Conservation (phyloP, 306 rosid species). For the Hippophae gyantsensis region DNA sequence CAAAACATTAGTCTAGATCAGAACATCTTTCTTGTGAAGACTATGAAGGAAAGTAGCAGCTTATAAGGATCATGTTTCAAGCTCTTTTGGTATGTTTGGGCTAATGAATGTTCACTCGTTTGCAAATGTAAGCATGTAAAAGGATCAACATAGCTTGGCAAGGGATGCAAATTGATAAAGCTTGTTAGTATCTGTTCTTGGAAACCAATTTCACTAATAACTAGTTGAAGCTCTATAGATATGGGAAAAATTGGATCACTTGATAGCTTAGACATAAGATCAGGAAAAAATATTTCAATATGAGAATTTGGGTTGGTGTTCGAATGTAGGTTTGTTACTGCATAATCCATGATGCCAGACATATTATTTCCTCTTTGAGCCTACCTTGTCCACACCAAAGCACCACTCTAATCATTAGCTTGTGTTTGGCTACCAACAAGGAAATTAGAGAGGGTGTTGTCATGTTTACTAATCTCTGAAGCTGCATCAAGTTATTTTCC, state of each 20-base stretch:
- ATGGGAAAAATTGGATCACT: slow-evolving; percentile 22
- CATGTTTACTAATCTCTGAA: slow-evolving; percentile 13
- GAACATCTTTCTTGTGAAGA: no score
- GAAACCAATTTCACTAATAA: slow-evolving; percentile 21
- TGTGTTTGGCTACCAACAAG: slow-evolving; percentile 21
- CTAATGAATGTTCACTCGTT: slow-evolving; percentile 17
- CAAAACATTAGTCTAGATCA: no score
- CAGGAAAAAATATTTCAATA: slow-evolving; percentile 18
- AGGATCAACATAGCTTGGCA: slow-evolving; percentile 23
- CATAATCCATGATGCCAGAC: slow-evolving; percentile 23
- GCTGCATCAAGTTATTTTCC: slow-evolving; percentile 16
- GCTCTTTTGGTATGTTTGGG: slow-evolving; percentile 2
- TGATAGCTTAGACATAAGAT: slow-evolving; percentile 29
- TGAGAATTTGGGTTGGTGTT: slow-evolving; percentile 20
- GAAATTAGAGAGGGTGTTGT: slow-evolving; percentile 22
- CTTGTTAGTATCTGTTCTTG: slow-evolving; percentile 21
- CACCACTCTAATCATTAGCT: slow-evolving; percentile 20
- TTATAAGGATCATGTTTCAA: no score
- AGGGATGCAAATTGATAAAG: slow-evolving; percentile 27
- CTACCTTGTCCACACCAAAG: slow-evolving; percentile 24
- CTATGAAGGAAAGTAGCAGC: no score
- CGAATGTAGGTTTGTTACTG: slow-evolving; percentile 26
- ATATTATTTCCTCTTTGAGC: slow-evolving; percentile 25
- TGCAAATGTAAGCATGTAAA: slow-evolving; percentile 23
- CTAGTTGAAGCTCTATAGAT: slow-evolving; percentile 25